phyloP scores from a whole-genome alignment of 2,329 filamentous ascomycete species.

The Colletotrichum spaethianum region DNA sequence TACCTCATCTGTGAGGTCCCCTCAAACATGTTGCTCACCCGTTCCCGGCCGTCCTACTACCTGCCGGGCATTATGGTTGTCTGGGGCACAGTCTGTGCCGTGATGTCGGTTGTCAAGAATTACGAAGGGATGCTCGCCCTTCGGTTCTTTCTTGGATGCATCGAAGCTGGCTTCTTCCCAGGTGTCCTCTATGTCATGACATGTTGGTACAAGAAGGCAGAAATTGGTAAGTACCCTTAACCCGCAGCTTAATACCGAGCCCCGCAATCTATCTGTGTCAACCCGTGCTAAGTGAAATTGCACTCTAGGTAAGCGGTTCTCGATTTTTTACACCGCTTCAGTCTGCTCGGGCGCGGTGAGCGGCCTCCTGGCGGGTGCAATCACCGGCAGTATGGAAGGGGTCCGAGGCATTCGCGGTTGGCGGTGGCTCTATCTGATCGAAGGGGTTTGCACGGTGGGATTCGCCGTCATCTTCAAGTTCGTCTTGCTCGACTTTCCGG shows the following conservation, averaged over 20 bases:
- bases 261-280: constrained; percentile 11
- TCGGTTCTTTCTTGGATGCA: constrained; percentile 60
- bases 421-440: constrained; percentile 63
- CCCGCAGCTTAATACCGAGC: background rate
- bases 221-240: constrained; percentile 45
- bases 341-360: constrained; percentile 66
- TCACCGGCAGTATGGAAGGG: constrained; percentile 60
- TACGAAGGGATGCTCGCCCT: constrained; percentile 62
- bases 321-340: constrained; percentile 66
- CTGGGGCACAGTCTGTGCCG: constrained; percentile 64
- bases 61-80: constrained; percentile 65
- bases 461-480: constrained; percentile 59
- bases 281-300: constrained; percentile 19
- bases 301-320: constrained; percentile 64
- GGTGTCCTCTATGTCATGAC: constrained; percentile 63
- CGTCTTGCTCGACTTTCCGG: constrained; percentile 65
- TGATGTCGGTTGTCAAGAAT: constrained; percentile 62
- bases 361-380: constrained; percentile 60
- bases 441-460: constrained; percentile 51
- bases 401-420: constrained; percentile 60
- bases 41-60: constrained; percentile 63
- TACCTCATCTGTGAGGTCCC: constrained; percentile 68
- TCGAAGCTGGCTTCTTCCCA: constrained; percentile 62
- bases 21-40: constrained; percentile 65
- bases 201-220: constrained; percentile 66